These are phyloP conservation scores for Phoma sp. DNA, from an alignment of 2,329 filamentous ascomycete species.

Conservation along the genomic window DNA sequence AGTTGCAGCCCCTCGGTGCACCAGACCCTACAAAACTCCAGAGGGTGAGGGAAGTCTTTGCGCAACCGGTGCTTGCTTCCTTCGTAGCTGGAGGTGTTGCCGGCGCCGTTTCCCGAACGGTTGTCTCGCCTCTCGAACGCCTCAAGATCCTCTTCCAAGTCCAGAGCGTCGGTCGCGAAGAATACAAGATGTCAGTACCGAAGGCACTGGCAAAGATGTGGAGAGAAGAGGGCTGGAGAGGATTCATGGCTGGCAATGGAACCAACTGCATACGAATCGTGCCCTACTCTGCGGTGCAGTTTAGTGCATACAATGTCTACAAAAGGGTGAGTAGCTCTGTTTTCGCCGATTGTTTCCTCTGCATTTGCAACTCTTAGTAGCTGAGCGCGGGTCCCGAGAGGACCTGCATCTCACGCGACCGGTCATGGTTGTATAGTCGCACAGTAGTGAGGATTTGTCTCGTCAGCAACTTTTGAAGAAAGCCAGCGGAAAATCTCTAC, in stretches of 20 bases:
- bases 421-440: background rate
- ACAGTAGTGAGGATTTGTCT: background rate
- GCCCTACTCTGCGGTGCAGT: constrained; percentile 97
- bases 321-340: constrained; percentile 71
- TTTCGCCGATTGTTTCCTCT: background rate
- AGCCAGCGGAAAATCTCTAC: background rate
- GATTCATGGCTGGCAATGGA: constrained; percentile 97
- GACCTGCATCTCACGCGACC: background rate
- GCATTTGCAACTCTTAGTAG: background rate
- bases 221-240: constrained; percentile 93
- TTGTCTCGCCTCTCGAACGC: constrained; percentile 93
- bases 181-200: constrained; percentile 90
- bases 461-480: background rate
- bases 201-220: constrained; percentile 95
- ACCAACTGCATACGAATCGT: constrained; percentile 99
- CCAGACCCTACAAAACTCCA: constrained; percentile 31
- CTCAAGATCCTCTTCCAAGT: constrained; percentile 98
- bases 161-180: constrained; percentile 85
- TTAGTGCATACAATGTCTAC: constrained; percentile 97
- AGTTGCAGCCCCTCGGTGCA: constrained; percentile 23
- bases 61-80: constrained; percentile 85
- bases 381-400: background rate
- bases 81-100: constrained; percentile 95
- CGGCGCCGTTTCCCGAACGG: constrained; percentile 95
- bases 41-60: constrained; percentile 55